Evolutionary conservation across 345 rosid genomes (phyloP), one percentile per base, ranked within the genome.

Genomic region (Anacardium occidentale): DNA sequence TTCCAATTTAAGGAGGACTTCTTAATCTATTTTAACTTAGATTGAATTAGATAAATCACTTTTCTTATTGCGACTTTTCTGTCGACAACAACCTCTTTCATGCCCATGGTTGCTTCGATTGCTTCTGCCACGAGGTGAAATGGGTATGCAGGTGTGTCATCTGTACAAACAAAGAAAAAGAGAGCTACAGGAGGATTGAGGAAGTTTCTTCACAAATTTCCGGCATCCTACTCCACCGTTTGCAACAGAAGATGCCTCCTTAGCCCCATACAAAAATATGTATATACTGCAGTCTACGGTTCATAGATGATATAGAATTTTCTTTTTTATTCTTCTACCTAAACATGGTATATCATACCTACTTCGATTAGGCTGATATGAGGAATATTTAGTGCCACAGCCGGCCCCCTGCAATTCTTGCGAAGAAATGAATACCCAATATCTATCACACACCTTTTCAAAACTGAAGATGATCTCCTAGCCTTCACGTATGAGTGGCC

Each of bases 311-410:
- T n/a, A 12, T 10, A n/a, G 24, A n/a, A 34, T 8, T 10, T 2
- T 58, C 44, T 45, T 57, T 15, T 0, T 21, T 3, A 0, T 56
- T 11, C 4, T 7, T 45, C 21, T 12, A 50, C 50, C 81, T 87
- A 93, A 40, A 93, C 97, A 82, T 91, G 83, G 80, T 94, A 94
- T 68, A 91, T 90, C 96, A 94, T 90, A 64, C 98, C 98, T 50
- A 94, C 97, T 89, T 94, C 98, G 54, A 91, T 88, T 17, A 94
- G 96, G 81, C 91, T 91, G 77, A 90, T 91, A 79, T 88, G 98
- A 62, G 98, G 98, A 74, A 93, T 91, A 79, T 88, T 90, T 56
- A 93, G 87, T 22, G 98, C 96, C 47, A 91, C 98, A 6, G 97
- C 82, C 61, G 97, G 94, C 6, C 96, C 97, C 78, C 98, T 85